phyloP scores from a whole-genome alignment of 1,284 basidiomycete genomes.

The Ganoderma meredithae region DNA sequence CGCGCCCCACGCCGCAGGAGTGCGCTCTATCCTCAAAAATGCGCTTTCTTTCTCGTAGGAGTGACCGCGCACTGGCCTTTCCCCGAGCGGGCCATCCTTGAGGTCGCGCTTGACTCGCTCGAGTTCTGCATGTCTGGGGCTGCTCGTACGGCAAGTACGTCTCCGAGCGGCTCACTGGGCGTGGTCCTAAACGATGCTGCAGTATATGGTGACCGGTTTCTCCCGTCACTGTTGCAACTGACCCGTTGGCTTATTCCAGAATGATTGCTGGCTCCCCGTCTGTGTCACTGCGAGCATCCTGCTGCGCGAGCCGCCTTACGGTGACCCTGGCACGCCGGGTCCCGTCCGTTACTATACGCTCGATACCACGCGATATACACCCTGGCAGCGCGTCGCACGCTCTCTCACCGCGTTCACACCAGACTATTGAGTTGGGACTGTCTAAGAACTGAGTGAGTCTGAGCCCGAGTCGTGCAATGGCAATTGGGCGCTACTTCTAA shows the following conservation, averaged over 20 bases:
- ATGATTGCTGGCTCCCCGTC: slow-evolving; percentile 21
- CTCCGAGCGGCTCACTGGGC: slow-evolving; percentile 31
- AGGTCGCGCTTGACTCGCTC: slow-evolving; percentile 27
- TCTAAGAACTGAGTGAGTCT: no score
- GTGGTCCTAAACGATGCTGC: slow-evolving; percentile 26
- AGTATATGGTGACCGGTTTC: slow-evolving; percentile 4
- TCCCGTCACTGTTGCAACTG: no score
- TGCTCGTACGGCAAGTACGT: slow-evolving; percentile 36
- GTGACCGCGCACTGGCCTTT: slow-evolving; percentile 28
- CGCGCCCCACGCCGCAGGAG: slow-evolving; percentile 22
- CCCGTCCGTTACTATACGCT: slow-evolving; percentile 17
- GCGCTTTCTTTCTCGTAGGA: slow-evolving; percentile 34
- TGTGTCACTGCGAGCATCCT: slow-evolving; percentile 20
- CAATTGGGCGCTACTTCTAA: no score
- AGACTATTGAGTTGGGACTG: no score
- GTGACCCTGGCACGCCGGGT: slow-evolving; percentile 4
- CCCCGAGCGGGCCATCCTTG: slow-evolving; percentile 24
- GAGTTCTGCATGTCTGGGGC: slow-evolving; percentile 26
- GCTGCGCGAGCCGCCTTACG: slow-evolving; percentile 14
- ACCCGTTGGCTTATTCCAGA: background rate
- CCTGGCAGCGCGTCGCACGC: slow-evolving; percentile 14
- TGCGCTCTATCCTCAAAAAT: slow-evolving; percentile 27
- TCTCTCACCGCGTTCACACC: slow-evolving; percentile 1
- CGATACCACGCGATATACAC: slow-evolving; percentile 13
- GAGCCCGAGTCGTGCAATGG: no score